Evolutionary conservation across 306 rosid genomes (phyloP), one percentile per base, ranked within the genome.

Genomic region (Prosopis cineraria): DNA sequence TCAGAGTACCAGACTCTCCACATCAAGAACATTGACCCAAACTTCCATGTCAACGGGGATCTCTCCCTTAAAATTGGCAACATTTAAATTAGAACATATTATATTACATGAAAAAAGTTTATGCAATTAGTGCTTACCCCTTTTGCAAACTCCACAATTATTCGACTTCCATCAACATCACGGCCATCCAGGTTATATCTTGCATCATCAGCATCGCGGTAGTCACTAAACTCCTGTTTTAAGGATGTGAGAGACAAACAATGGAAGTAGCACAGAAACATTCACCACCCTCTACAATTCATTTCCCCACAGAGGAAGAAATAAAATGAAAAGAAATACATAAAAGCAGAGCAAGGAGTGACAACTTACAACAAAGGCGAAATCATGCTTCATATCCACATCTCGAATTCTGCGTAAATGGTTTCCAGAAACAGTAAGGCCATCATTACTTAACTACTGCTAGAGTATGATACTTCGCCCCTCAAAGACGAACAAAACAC

Each of bases 391-490:
- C 97, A 91, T 90, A 85, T 91, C 97, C 85, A 90, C 97, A 80
- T 86, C 97, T 71, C 97, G 97, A 82, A 91, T 85, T 90, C 97
- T 91, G 97, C 96, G 93, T 81, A 91, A 91, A 91, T 67, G 91
- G 90, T 87, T 87, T 78, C 96, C 96, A 91, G 84, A 91, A 91
- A 91, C 91, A 91, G 89, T 87, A 91, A 91, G 93, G 91, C 91
- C 90, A 91, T 91, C 93, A 88, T 89, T 88, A 91, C 93, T 89
- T 91, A 89, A 89, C 86, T 64, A 89, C 93, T 80, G 80, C 86
- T 84, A 86, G 89, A 83, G 92, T 76, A 88, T 84, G 90, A 80
- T 89, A 88, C 93, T 86, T 86, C 78, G 87, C 91, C 93, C 89
- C 77, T 83, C 97, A 89, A 84, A 89, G 92, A 91, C 87, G 86